Evolutionary conservation across 495 filamentous ascomycete genomes (phyloP), one percentile per base, ranked within the genome.

Genomic region (Pyrenopolyporus hunteri): DNA sequence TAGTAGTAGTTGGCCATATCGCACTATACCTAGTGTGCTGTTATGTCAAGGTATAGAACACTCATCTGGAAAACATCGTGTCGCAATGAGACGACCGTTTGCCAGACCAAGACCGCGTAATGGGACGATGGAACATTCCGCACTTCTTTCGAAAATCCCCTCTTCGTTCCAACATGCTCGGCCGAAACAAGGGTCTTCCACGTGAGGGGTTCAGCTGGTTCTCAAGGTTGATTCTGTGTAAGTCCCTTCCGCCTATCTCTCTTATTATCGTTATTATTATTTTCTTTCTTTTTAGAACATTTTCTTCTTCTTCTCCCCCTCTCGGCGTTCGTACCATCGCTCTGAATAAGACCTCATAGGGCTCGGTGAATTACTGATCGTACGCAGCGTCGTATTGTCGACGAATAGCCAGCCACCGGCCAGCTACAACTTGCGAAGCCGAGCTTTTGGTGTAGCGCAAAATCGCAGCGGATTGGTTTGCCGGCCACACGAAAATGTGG

Each of bases 101-200:
- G 16, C 43, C 22, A 31, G 19, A 13, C 23, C 32, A 6, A 46
- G 35, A 31, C 44, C 31, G 29, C 51, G n/a, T n/a, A 43, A 63
- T 52, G 59, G 45, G 47, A 62, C 59, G 31, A 36, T 63, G 59
- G 39, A 50, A 36, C 16, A 31, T 29, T 32, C 32, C 43, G 13
- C 28, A 35, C 36, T 62, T 28, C 10, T 44, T 46, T 47, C 14
- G 10, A 6, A 28, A n/a, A 9, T 46, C 26, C 36, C 37, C n/a
- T 36, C 33, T 39, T 57, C 40, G 37, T 26, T 57, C 44, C 50
- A 22, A 48, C 13, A 26, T 3, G 47, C 51, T 59, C 55, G 62
- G 62, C 62, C 62, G 62, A 65, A 59, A 65, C 35, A 43, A 50
- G 50, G 48, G 36, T 36, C 26, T 55, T 31, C 55, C 48, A 64